A percentile compares a stretch with the other conserved stretches of the same genome.
Conservation (phyloP, 805 yeast species). For the Wickerhamiella australiensis region DNA sequence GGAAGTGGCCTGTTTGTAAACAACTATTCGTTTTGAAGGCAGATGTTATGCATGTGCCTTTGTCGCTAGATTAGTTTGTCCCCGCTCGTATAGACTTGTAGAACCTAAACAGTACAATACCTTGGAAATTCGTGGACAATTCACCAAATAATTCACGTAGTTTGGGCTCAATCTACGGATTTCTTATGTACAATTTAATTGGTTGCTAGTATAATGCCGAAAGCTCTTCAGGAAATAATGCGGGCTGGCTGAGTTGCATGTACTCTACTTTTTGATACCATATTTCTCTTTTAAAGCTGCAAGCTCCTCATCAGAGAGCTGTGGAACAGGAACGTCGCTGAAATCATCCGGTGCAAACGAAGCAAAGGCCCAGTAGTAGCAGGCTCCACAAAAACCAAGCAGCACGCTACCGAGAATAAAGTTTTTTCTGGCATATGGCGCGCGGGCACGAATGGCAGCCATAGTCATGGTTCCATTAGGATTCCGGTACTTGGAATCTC, state of each 20-base stretch:
- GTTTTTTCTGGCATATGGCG: slow-evolving; percentile 73
- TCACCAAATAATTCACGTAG: too few relatives aligned
- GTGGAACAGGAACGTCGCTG: slow-evolving; percentile 88
- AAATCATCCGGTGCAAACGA: slow-evolving; percentile 55
- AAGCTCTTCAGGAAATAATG: neutral
- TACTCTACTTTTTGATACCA: slow-evolving; percentile 31
- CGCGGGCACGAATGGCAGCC: slow-evolving; percentile 80
- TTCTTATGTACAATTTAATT: neutral
- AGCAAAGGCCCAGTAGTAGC: slow-evolving; percentile 33
- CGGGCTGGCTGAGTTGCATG: neutral
- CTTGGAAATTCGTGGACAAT: too few relatives aligned
- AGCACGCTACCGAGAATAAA: slow-evolving; percentile 48
- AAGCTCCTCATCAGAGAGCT: slow-evolving; percentile 67
- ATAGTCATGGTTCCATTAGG: slow-evolving; percentile 84
- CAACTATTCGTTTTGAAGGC: too few relatives aligned
- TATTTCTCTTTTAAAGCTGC: slow-evolving; percentile 61
- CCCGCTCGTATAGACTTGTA: too few relatives aligned
- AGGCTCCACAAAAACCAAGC: slow-evolving; percentile 53
- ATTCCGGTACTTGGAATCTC: slow-evolving; percentile 35
- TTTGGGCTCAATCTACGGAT: neutral
- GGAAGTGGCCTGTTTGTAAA: too few relatives aligned
- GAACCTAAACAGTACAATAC: too few relatives aligned
- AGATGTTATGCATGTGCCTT: too few relatives aligned
- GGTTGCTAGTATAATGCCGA: neutral
- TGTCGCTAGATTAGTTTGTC: too few relatives aligned